Base-by-base conservation (phyloP, 148 eudicot species). In the Camellia sinensis region DNA sequence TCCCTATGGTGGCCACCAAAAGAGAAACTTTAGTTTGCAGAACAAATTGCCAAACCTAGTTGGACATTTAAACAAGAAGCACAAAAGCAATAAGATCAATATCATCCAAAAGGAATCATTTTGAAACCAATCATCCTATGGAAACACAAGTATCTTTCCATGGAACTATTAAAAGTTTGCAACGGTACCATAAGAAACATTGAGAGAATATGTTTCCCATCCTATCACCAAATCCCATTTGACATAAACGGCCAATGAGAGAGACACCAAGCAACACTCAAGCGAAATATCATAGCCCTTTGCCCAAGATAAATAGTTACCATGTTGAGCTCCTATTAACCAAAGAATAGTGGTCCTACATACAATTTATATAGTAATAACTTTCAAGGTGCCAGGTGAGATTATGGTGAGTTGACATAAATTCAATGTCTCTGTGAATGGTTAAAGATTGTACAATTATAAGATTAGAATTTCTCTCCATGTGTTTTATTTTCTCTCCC, bases 11-110 rank as follows among this genome's bases (percentile, higher is more conserved):
- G 14, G 71, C 9, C 46, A 8, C 46, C 71, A 67, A 67, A 65
- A 66, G 70, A 66, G 45, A 15, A 66, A 66, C 37, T 21, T 37
- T 63, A 21, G 67, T 63, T 63, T 63, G 67, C 40, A 63, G 67
- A 63, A 63, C 67, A 63, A 21, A 63, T 63, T 63, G 67, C 67
- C 67, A 63, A 19, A 63, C 40, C 40, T 63, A 11, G 6, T 5
- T 13, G 14, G 17, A 66, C 12, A 66, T 11, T 66, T 15, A 44
- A 66, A 66, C 18, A 0, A 12, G 7, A 66, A 66, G 6, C 14
- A 66, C 40, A 11, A 29, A 6, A 13, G 13, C 12, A 64, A 22
- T 29, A 37, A 0, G 6, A 66, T 37, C 3, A 66, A 37, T 22
- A 64, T 21, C 6, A 66, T 66, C 45, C 1, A 66, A 66, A 18